Base-by-base conservation (phyloP, 2,329 filamentous ascomycete genomes). In the Talaromyces marneffei region DNA sequence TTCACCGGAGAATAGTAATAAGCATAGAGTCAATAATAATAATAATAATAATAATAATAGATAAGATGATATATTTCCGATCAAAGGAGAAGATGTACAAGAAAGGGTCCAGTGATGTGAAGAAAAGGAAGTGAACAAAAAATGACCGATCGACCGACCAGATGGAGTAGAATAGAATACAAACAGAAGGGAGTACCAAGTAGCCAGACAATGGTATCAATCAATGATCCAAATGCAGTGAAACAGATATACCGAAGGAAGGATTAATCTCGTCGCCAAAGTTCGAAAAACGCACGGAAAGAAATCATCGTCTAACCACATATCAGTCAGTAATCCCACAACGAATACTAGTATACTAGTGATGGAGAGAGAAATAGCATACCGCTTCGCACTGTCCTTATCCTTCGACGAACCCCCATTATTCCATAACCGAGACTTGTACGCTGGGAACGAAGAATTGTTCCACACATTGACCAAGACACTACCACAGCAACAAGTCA, bases 401-500 rank as follows among this genome's bases (percentile, higher is more conserved):
- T 61, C 23, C 25, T 37, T 48, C 16, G 60, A n/a, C n/a, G 14
- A 31, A 46, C 62, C 1, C n/a, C 69, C 56, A 35, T 59, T 66
- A 59, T 57, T 44, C 75, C 78, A 79, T 18, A 79, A 65, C 5
- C 75, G 72, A 64, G 75, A 78, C 66, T 79, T 78, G 63, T 79
- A 79, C 7, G 71, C 76, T 9, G 78, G 78, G 68, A 77, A 80
- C 10, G 73, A 75, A 29, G 77, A 74, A 57, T 77, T 71, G 63
- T 80, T 80, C 79, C 79, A 81, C 61, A 79, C 75, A 59, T 80
- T 80, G 60, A 79, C 78, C 8, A 81, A 72, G 16, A 80, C 68
- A 67, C 78, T 80, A 39, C 10, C 18, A 6, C 35, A 31, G 8
- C 57, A 44, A 44, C 46, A 52, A 42, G 20, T 42, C 33, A 42